Percentiles rank a stretch among this genome's conserved stretches.
These are phyloP conservation scores for Lyophyllum shimeji DNA, from an alignment of 768 basidiomycete genomes.

Conservation along the genomic window DNA sequence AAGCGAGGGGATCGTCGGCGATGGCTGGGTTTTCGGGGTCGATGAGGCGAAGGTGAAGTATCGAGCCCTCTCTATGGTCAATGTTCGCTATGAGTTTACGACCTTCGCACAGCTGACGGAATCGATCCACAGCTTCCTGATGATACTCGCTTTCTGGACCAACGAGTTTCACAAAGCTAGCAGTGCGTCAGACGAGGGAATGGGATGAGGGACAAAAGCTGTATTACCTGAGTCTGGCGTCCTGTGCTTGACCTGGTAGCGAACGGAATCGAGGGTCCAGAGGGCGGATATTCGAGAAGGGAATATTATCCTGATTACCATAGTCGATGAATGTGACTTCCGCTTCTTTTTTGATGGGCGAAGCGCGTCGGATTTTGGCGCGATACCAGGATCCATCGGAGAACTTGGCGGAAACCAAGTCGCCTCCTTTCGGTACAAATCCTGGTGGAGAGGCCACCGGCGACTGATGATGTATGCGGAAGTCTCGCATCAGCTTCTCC, in stretches of 20 bases:
- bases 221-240: slow-evolving; percentile 80
- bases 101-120: slow-evolving; percentile 85
- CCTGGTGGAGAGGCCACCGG: slow-evolving; percentile 57
- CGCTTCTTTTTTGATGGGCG: slow-evolving; percentile 88
- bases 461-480: slow-evolving; percentile 81
- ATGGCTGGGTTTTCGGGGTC: slow-evolving; percentile 78
- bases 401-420: slow-evolving; percentile 93
- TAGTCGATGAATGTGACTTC: slow-evolving; percentile 95
- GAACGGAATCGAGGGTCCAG: slow-evolving; percentile 89
- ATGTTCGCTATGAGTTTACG: slow-evolving; percentile 96
- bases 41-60: slow-evolving; percentile 89
- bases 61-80: slow-evolving; percentile 77
- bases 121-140: slow-evolving; percentile 80
- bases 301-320: slow-evolving; percentile 89
- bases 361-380: slow-evolving; percentile 85
- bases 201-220: background rate
- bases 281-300: slow-evolving; percentile 83
- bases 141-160: slow-evolving; percentile 85
- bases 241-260: slow-evolving; percentile 90
- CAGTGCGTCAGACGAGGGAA: slow-evolving; percentile 1
- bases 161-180: slow-evolving; percentile 84
- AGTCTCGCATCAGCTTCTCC: slow-evolving; percentile 93
- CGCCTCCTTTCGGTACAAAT: slow-evolving; percentile 81
- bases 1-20: slow-evolving; percentile 66
- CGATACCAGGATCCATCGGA: slow-evolving; percentile 96